Base-by-base conservation (phyloP, 495 filamentous ascomycete genomes). In the Tetracladium marchalianum region DNA sequence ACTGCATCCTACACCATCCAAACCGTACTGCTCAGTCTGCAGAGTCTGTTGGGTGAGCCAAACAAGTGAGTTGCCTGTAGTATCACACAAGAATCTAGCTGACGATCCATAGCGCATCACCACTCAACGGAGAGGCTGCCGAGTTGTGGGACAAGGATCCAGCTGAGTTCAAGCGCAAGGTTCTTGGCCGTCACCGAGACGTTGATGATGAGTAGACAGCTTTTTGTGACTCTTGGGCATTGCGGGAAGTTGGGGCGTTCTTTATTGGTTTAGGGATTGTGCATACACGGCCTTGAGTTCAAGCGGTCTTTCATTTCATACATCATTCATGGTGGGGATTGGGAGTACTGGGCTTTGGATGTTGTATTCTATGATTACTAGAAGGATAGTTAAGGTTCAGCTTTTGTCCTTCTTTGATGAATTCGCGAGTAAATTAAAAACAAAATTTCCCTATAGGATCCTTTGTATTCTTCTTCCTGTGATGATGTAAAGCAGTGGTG, bases 41-140 rank as follows among this genome's bases (percentile, higher is more conserved):
- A 99, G 68, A 95, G 88, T 65, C 69, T 99, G 54, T 77, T 99
- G 2, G 92, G 90, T 15, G 92, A 97, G 62, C 92, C 92, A 4
- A 99, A 99, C 68, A 96, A 96, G 93, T 98, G 72, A 59, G 80
- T 53, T 44, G 18, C 13, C 10, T 0, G 34, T 55, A 42, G 45
- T 27, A 33, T 39, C 18, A 16, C 2, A n/a, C 40, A 38, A 9
- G 2, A 19, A 22, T 39, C 42, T 55, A 39, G 22, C 35, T 49
- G 35, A 53, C 49, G 16, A 39, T 13, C 11, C 38, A 17, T 53
- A 98, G 92, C 62, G 80, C 92, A 49, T 93, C 86, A 53, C 92
- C 92, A 0, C 70, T 99, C 46, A 99, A 99, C 59, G 92, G 87
- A 51, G 88, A 97, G 65, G 92, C 92, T 17, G 92, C 92, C 12